Evolutionary conservation across 345 rosid species (phyloP).

Genomic region (Clausena lansium): DNA sequence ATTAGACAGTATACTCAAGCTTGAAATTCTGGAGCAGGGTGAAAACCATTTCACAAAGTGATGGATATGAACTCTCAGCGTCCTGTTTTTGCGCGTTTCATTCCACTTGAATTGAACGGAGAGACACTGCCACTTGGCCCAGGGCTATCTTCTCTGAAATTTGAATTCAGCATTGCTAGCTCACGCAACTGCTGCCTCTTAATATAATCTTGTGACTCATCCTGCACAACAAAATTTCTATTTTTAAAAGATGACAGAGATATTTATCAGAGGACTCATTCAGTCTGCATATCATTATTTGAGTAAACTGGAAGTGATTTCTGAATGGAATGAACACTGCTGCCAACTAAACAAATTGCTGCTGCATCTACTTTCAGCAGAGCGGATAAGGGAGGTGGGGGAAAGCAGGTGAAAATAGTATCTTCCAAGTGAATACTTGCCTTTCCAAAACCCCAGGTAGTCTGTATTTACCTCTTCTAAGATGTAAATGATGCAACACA

Average conservation of each 20-base stretch:
- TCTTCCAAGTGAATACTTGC: neutral
- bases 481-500: neutral
- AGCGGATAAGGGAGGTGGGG: neutral
- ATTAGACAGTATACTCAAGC: slow-evolving; percentile 31
- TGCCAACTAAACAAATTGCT: neutral
- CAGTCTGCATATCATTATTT: neutral
- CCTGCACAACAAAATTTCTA: slow-evolving; percentile 43
- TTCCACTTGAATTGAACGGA: slow-evolving; percentile 90
- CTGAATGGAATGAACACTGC: neutral
- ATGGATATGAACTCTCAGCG: slow-evolving; percentile 39
- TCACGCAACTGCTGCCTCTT: slow-evolving; percentile 97
- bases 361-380: neutral
- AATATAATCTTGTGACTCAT: slow-evolving; percentile 89
- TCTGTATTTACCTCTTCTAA: neutral
- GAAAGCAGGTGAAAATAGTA: neutral
- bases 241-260: neutral
- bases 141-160: slow-evolving; percentile 92
- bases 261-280: neutral
- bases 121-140: slow-evolving; percentile 95
- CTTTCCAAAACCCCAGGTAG: neutral
- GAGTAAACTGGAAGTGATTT: neutral
- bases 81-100: slow-evolving; percentile 96
- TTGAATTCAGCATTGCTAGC: slow-evolving; percentile 85
- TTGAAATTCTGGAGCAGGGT: slow-evolving; percentile 26
- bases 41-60: slow-evolving; percentile 20